phyloP scores from a whole-genome alignment of 805 yeast genomes.

The Zygoascus bituminiphila region DNA sequence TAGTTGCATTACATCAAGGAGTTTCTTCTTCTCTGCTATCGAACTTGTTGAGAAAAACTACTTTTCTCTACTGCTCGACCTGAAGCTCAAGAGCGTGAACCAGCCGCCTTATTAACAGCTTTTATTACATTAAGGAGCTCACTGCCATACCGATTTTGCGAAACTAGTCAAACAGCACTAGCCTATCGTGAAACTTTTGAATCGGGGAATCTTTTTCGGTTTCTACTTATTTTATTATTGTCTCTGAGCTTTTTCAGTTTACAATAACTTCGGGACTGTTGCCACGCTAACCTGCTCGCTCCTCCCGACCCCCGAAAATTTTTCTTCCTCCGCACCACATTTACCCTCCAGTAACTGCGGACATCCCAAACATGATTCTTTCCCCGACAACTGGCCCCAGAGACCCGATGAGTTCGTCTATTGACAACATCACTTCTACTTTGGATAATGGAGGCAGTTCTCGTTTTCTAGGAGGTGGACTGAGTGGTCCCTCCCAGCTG shows the following conservation, averaged over 20 bases:
- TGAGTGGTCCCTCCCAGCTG: conserved; percentile 1
- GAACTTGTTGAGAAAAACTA: no score
- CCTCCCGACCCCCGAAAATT: not conserved
- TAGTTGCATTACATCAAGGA: not conserved
- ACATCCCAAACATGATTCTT: conserved; percentile 3
- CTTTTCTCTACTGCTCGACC: no score
- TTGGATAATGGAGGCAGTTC: conserved; percentile 3
- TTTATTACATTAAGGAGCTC: no score
- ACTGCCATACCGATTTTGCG: no score
- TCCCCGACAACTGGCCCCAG: conserved; percentile 1
- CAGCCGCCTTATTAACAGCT: no score
- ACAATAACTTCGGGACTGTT: no score
- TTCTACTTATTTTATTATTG: not conserved
- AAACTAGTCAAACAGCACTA: no score
- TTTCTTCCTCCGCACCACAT: not conserved
- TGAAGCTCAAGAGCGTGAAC: no score
- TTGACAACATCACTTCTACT: conserved; percentile 4
- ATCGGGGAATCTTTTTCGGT: not conserved
- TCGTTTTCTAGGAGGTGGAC: not conserved
- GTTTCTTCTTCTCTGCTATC: no score
- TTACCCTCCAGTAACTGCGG: conserved; percentile 2
- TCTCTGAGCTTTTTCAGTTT: not conserved
- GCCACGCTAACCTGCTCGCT: not conserved
- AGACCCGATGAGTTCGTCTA: conserved; percentile 3
- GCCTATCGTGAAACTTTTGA: no score